phyloP scores from a whole-genome alignment of 2,329 filamentous ascomycete genomes.

The Penicillium hordei region DNA sequence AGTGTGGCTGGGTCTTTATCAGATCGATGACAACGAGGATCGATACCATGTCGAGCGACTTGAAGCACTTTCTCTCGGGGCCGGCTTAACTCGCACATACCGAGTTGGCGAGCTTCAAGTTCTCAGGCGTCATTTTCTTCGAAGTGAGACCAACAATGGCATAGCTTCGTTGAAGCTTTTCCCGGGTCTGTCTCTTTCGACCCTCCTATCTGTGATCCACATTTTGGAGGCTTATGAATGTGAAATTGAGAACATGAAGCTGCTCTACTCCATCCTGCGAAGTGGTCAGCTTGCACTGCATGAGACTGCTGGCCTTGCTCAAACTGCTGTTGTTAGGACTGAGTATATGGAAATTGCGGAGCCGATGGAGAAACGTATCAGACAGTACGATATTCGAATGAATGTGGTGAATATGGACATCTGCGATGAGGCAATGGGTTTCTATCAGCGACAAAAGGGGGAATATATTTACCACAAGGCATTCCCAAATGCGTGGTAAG shows the following conservation, averaged over 20 bases:
- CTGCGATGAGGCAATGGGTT: constrained; percentile 11
- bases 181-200: constrained; percentile 17
- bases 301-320: constrained; percentile 1
- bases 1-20: constrained; percentile 26
- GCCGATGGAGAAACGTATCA: constrained; percentile 15
- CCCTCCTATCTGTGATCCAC: constrained; percentile 17
- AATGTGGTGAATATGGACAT: constrained; percentile 19
- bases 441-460: constrained; percentile 3
- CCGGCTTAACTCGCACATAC: constrained; percentile 15
- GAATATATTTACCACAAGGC: constrained; percentile 9
- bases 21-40: constrained; percentile 16
- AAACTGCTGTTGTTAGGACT: constrained; percentile 5
- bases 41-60: constrained; percentile 18
- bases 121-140: constrained; percentile 14
- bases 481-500: constrained; percentile 6
- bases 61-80: constrained; percentile 19
- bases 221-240: constrained; percentile 23
- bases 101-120: constrained; percentile 9
- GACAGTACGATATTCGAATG: constrained; percentile 18
- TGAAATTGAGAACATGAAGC: constrained; percentile 17
- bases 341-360: constrained; percentile 17
- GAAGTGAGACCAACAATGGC: constrained; percentile 7
- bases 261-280: constrained; percentile 18
- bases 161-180: constrained; percentile 23
- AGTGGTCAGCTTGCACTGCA: constrained; percentile 15